Conservation (phyloP, 768 basidiomycete species). For the Paxillus rubicundulus region DNA sequence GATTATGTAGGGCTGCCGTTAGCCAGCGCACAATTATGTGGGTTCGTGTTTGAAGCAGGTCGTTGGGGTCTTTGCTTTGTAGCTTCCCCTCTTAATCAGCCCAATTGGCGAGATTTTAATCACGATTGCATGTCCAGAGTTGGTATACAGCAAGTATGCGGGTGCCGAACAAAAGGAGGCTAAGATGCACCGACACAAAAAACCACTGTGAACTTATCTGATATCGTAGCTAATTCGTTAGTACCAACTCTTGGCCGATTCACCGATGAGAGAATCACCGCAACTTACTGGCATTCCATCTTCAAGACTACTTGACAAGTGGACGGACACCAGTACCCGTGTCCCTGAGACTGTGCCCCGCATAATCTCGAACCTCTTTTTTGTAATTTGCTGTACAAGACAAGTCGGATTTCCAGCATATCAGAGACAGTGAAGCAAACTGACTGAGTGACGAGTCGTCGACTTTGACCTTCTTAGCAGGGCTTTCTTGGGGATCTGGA, state of each 20-base stretch:
- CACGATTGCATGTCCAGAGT: neutral
- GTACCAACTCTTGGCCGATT: slow-evolving; percentile 3
- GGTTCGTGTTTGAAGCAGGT: neutral
- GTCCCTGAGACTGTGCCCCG: slow-evolving; percentile 41
- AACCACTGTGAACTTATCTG: neutral
- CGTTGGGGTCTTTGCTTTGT: neutral
- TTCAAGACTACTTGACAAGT: slow-evolving; percentile 38
- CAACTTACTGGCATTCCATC: slow-evolving; percentile 13
- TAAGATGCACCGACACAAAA: neutral
- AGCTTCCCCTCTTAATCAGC: neutral
- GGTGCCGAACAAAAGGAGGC: neutral
- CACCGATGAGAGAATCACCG: neutral
- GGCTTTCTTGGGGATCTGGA: slow-evolving; percentile 32
- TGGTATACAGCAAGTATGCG: slow-evolving; percentile 11
- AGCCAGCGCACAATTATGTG: neutral
- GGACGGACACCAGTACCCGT: slow-evolving; percentile 42
- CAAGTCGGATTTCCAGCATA: neutral
- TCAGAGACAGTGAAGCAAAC: slow-evolving; percentile 9
- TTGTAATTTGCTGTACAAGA: slow-evolving; percentile 36
- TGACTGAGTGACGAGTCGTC: slow-evolving; percentile 32
- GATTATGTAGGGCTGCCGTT: neutral
- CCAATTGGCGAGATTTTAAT: neutral
- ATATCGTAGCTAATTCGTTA: slow-evolving; percentile 6
- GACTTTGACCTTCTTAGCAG: slow-evolving; percentile 40
- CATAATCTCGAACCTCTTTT: slow-evolving; percentile 41